Conservation (phyloP, 2,329 filamentous ascomycete species). For the Dactylella cylindrospora region DNA sequence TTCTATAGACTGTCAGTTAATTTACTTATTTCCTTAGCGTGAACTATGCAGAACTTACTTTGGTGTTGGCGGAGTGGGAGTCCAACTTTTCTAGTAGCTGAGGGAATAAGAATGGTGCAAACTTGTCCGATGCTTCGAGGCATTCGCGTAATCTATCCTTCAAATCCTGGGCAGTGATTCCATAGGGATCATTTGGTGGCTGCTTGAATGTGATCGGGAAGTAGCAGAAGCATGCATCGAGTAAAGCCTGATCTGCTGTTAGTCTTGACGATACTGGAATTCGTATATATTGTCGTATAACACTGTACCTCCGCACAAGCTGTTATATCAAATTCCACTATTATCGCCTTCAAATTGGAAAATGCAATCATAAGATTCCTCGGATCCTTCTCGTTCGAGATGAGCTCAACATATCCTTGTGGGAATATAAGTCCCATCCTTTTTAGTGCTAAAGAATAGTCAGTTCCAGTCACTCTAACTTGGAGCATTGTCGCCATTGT, state of each 20-base stretch:
- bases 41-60: constrained; percentile 53
- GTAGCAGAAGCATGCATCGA: constrained; percentile 71
- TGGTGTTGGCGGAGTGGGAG: constrained; percentile 68
- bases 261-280: background rate
- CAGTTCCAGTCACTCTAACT: constrained; percentile 9
- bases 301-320: constrained; percentile 60
- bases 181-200: constrained; percentile 68
- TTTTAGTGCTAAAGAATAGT: constrained; percentile 54
- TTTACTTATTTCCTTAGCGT: background rate
- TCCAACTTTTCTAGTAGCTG: constrained; percentile 69
- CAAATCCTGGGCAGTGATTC: constrained; percentile 68
- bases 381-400: constrained; percentile 69
- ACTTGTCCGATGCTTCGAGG: constrained; percentile 63
- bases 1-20: constrained; percentile 53
- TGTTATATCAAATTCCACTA: constrained; percentile 68
- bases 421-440: constrained; percentile 64
- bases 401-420: constrained; percentile 64
- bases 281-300: background rate
- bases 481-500: background rate
- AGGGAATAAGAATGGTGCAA: constrained; percentile 69
- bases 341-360: constrained; percentile 66
- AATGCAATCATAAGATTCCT: constrained; percentile 71
- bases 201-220: constrained; percentile 72
- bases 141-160: constrained; percentile 66
- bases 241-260: constrained; percentile 54